A percentile compares a stretch with the other conserved stretches of the same genome.
These are phyloP conservation scores for Trametes gibbosa DNA, from an alignment of 768 basidiomycete genomes.

Conservation along the genomic window DNA sequence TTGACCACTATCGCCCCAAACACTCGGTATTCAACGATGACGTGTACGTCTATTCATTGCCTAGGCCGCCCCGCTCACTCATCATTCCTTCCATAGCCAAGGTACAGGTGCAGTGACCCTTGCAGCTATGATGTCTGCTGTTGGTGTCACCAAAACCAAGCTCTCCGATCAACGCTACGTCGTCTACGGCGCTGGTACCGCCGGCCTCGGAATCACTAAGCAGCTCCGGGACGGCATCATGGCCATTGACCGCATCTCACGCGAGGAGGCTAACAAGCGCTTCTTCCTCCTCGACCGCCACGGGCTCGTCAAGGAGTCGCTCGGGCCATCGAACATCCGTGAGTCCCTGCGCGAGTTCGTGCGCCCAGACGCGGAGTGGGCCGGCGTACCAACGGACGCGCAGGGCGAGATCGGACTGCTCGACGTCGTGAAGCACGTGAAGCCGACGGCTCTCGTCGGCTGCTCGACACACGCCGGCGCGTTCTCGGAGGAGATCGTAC, in stretches of 20 bases:
- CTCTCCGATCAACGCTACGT: conserved; percentile 75
- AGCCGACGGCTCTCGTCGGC: conserved; percentile 83
- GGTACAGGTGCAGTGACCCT: conserved; percentile 77
- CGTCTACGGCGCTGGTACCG: conserved; percentile 79
- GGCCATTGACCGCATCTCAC: conserved; percentile 44
- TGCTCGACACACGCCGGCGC: conserved; percentile 76
- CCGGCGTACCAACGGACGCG: conserved; percentile 33
- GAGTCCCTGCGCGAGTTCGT: conserved; percentile 53
- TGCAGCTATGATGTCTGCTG: conserved; percentile 64
- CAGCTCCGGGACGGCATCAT: conserved; percentile 79
- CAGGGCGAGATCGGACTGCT: conserved; percentile 50
- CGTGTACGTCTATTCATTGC: conserved; percentile 45
- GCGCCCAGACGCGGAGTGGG: conserved; percentile 57
- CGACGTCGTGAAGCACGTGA: conserved; percentile 67
- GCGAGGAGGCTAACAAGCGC: conserved; percentile 54
- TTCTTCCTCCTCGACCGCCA: conserved; percentile 76
- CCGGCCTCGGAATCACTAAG: conserved; percentile 75
- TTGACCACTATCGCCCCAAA: conserved; percentile 58
- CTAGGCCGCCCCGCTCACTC: not conserved
- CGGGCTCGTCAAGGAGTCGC: conserved; percentile 56
- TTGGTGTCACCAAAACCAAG: conserved; percentile 59
- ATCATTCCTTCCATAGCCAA: conserved; percentile 42
- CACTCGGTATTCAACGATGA: conserved; percentile 85
- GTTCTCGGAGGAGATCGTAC: conserved; percentile 72
- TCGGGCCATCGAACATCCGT: conserved; percentile 43